Evolutionary conservation across 352 stramenopile species (phyloP), one percentile per base, ranked within the genome.

Genomic region (Pythium sp.): DNA sequence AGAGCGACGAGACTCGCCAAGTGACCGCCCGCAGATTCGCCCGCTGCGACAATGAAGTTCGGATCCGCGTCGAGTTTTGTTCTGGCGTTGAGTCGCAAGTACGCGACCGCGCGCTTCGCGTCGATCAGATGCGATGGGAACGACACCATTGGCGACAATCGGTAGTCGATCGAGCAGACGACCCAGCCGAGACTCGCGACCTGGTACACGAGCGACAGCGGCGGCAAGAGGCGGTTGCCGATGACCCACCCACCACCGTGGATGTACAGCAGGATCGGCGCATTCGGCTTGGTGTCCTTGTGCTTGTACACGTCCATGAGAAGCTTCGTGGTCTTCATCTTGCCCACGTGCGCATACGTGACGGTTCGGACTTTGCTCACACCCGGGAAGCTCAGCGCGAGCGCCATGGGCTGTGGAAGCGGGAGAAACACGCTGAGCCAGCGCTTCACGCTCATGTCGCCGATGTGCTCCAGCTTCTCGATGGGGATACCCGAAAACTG

Each of bases 231-330:
- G 1, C 81, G 80, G 22, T 75, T 82, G 60, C 86, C 85, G 65
- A 91, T 73, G 62, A 92, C 69, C 86, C 86, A 93, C 5, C 74
- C 84, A n/a, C 86, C 86, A n/a, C 86, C 86, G 66, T 93, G 86
- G 58, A 93, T 81, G 64, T 92, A 93, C 30, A 93, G 58, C 32
- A 93, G 36, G 54, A 93, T 87, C 1, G 86, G 86, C n/a, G 84
- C 80, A 22, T 91, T 91, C 5, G 76, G 60, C 11, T 72, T 70
- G 5, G 78, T 79, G 55, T 81, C 67, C 30, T 58, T 67, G 61
- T 86, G 76, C 62, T 84, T 89, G 77, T 88, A 93, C 36, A 93
- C 79, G 57, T 93, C 83, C 86, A 93, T 93, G 18, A 79, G 73
- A 46, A 93, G 68, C 15, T 65, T 53, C 7, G 76, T 87, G n/a